Conservation (phyloP, 2,329 filamentous ascomycete species). For the Talaromyces sp. region DNA sequence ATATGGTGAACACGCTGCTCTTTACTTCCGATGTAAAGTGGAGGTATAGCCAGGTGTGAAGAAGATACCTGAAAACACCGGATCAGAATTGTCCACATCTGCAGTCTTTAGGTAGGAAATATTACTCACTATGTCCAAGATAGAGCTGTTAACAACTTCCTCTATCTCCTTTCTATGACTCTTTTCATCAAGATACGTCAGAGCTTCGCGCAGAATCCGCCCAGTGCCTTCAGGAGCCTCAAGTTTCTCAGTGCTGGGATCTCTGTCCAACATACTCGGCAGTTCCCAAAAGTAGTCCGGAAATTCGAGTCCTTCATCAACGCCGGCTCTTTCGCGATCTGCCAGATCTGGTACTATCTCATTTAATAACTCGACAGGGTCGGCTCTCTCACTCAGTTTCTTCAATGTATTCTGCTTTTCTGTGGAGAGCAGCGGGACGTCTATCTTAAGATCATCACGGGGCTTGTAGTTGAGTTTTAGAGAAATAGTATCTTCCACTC, state of each 20-base stretch:
- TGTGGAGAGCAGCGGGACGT: neutral
- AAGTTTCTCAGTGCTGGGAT: slow-evolving; percentile 26
- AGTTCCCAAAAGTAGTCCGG: slow-evolving; percentile 34
- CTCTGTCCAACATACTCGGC: slow-evolving; percentile 22
- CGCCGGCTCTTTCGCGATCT: slow-evolving; percentile 32
- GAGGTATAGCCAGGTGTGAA: neutral
- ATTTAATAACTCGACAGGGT: neutral
- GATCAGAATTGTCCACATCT: neutral
- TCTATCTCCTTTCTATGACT: slow-evolving; percentile 24
- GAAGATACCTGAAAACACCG: neutral
- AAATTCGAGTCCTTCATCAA: slow-evolving; percentile 46
- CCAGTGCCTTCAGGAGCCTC: slow-evolving; percentile 25
- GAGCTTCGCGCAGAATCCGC: slow-evolving; percentile 27
- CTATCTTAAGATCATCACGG: neutral
- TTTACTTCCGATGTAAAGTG: slow-evolving; percentile 11
- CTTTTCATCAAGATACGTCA: slow-evolving; percentile 26
- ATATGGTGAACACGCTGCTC: neutral
- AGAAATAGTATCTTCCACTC: slow-evolving; percentile 17
- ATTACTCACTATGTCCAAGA: slow-evolving; percentile 26
- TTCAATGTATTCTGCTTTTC: neutral
- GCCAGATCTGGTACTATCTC: slow-evolving; percentile 22
- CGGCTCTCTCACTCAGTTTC: neutral
- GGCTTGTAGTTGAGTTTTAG: slow-evolving; percentile 15
- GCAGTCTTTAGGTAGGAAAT: neutral
- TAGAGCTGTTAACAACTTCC: slow-evolving; percentile 21